Base-by-base conservation (phyloP, 805 yeast genomes). In the Candida vaughaniae region DNA sequence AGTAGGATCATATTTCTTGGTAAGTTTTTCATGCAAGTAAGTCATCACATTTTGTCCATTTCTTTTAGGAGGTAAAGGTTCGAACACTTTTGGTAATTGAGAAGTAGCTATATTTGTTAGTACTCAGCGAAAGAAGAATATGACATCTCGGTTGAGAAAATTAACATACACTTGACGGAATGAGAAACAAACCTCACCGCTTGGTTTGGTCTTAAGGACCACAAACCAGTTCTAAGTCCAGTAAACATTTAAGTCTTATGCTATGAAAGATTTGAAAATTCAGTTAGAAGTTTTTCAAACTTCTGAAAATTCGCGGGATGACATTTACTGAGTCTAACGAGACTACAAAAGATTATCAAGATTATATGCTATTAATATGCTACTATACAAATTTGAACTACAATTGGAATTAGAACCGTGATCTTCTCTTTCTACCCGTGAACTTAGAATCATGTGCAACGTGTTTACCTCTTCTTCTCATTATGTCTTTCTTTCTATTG, bases 371-470 rank as follows among this genome's bases (percentile, higher is more conserved):
- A 22, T 15, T 3, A 26, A 28, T 12, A 32, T 37, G 29, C 33
- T 37, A 37, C 11, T 30, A 14, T 28, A 27, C 31, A 32, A 26
- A 16, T 31, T 6, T 27, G 25, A 12, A 25, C 22, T 22, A 30
- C 10, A n/a, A n/a, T n/a, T n/a, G n/a, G n/a, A n/a, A 31, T 36
- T 50, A 69, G 45, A 69, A 69, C 33, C 71, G 55, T 19, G 71
- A 62, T 36, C 69, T 57, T 66, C 75, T 67, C 55, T 66, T 63
- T 67, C 99, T 78, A 33, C 95, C 98, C 3, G 97, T 86, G 62
- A 82, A 91, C 59, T 84, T 86, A 41, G 95, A 85, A 59, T 93
- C 99, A 44, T 71, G 72, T 3, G 98, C 96, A 5, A 91, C 98
- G 27, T 66, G 62, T 58, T 85, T 85, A 30, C 99, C 99, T 55